Conservation (phyloP, 225 moss, liverwort and hornwort species). For the Bryoerythrophyllum caledonicum region DNA sequence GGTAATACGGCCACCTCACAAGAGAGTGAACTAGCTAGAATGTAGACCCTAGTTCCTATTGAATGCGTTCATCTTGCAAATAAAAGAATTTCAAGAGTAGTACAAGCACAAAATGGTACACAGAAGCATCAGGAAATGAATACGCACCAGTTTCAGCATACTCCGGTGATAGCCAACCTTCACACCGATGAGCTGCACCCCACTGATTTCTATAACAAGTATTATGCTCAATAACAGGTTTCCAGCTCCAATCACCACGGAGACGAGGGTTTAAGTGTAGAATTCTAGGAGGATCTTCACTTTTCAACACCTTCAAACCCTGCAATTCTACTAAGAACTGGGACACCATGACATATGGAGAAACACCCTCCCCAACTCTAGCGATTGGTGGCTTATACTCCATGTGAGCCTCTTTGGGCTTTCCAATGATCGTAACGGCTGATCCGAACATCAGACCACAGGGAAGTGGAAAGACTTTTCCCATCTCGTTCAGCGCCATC, state of each 20-base stretch:
- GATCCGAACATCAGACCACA: constrained; percentile 71
- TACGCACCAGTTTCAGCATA: constrained; percentile 49
- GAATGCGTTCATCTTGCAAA: neutral
- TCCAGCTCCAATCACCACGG: constrained; percentile 68
- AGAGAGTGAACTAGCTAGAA: constrained; percentile 8
- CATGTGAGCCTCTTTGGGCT: constrained; percentile 49
- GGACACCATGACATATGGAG: constrained; percentile 63
- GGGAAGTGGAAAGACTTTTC: constrained; percentile 50
- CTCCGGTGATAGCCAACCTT: constrained; percentile 50
- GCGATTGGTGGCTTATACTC: constrained; percentile 61
- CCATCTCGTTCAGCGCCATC: constrained; percentile 30
- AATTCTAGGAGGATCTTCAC: constrained; percentile 62
- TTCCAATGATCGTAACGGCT: constrained; percentile 57
- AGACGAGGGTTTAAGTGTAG: constrained; percentile 61
- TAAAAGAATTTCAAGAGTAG: neutral
- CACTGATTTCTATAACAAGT: constrained; percentile 66
- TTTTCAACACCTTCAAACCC: constrained; percentile 56
- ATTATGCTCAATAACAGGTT: constrained; percentile 71
- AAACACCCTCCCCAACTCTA: constrained; percentile 56
- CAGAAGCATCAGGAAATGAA: neutral
- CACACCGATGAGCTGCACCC: constrained; percentile 64
- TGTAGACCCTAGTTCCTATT: neutral
- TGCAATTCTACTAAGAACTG: constrained; percentile 61
- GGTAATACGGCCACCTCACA: neutral
- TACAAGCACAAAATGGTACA: neutral